phyloP scores from a whole-genome alignment of 2,329 filamentous ascomycete species.

The Penicillium nordicum region DNA sequence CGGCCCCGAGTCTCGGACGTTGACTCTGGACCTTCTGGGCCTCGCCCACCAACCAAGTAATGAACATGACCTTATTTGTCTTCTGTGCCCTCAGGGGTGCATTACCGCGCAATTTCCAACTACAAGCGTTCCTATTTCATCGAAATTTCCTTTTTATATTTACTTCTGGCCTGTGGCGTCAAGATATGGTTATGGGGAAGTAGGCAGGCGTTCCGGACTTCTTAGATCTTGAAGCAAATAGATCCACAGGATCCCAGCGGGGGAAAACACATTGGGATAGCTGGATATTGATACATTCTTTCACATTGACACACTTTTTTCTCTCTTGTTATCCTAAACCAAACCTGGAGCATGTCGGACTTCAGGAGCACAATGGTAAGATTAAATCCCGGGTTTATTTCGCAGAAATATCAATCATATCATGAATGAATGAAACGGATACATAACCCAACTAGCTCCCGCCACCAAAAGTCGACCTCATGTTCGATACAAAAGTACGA shows the following conservation, averaged over 20 bases:
- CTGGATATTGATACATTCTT: neutral
- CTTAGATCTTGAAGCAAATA: neutral
- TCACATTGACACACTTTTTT: neutral
- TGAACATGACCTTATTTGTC: neutral
- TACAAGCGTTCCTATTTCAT: neutral
- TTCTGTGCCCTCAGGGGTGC: neutral
- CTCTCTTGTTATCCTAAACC: neutral
- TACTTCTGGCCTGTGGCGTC: neutral
- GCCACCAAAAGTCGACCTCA: neutral
- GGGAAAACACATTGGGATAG: neutral
- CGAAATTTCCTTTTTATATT: neutral
- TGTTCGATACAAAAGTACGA: neutral
- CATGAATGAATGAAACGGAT: neutral
- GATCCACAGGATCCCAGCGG: neutral
- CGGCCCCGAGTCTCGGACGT: constrained; percentile 28
- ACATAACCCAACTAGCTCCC: neutral
- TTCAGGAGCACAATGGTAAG: neutral
- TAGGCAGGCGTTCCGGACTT: neutral
- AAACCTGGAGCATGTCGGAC: neutral
- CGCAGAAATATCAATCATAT: neutral
- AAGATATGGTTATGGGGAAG: neutral
- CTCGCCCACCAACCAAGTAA: constrained; percentile 7
- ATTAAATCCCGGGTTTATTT: neutral
- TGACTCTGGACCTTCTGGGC: constrained; percentile 8
- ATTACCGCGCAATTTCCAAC: neutral